A percentile compares a stretch with the other conserved stretches of the same genome.
Evolutionary conservation across 1,284 basidiomycete species (phyloP).

Genomic region (Cutaneotrichosporon cyanovorans): DNA sequence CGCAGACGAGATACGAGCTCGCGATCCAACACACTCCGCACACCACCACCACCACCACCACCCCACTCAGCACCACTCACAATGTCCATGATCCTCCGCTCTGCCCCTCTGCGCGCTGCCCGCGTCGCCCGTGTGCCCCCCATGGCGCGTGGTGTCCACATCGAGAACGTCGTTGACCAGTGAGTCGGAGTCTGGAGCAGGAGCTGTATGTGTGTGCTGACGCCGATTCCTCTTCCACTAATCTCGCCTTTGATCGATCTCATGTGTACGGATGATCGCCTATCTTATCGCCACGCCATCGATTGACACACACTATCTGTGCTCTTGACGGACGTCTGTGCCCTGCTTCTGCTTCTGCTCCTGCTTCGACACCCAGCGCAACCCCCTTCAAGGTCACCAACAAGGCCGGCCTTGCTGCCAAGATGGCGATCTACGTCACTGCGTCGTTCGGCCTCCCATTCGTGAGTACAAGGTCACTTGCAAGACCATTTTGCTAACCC

Average conservation of each 20-base stretch:
- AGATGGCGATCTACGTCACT: conserved; percentile 27
- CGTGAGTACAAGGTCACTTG: conserved; percentile 10
- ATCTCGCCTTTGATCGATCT: neutral
- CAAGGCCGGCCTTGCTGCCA: conserved; percentile 33
- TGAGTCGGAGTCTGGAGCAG: conserved; percentile 3
- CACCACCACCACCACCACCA: conserved; percentile 4
- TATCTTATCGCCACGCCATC: no score
- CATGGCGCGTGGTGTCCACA: conserved; percentile 14
- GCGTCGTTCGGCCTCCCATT: conserved; percentile 20
- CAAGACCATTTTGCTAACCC: neutral
- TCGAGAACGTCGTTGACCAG: conserved; percentile 19
- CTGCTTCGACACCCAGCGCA: conserved; percentile 22
- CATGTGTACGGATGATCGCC: no score
- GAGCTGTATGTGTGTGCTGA: neutral
- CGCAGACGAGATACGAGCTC: no score
- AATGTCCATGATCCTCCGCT: conserved; percentile 16
- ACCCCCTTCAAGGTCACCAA: conserved; percentile 35
- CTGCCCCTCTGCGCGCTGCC: conserved; percentile 13
- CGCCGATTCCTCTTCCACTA: neutral
- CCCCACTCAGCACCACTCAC: no score
- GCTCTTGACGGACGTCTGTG: no score
- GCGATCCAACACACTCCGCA: no score
- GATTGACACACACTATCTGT: no score
- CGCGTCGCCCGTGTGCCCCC: conserved; percentile 8
- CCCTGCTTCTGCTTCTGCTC: no score